A percentile compares a stretch with the other conserved stretches of the same genome.
These are phyloP conservation scores for Chlorokybus atmophyticus DNA, from an alignment of 139 green algal genomes.

Conservation along the genomic window DNA sequence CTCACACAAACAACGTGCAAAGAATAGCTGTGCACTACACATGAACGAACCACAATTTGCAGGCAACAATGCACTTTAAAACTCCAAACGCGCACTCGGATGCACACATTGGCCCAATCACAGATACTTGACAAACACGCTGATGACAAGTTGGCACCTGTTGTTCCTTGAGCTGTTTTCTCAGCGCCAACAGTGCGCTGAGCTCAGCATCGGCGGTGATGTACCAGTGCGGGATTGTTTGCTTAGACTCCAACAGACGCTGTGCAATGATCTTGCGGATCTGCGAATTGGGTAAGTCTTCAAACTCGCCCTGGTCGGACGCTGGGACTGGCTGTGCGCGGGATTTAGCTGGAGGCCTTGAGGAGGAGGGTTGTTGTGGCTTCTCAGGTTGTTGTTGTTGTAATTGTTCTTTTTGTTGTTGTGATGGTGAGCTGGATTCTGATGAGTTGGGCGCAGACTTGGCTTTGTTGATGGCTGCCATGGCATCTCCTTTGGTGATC, in stretches of 20 bases:
- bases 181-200: constrained; percentile 5
- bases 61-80: background rate
- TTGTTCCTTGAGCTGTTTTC: background rate
- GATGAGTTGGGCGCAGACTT: too few relatives aligned
- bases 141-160: constrained; percentile 2
- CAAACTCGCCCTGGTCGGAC: background rate
- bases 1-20: constrained; percentile 28
- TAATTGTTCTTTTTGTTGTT: too few relatives aligned
- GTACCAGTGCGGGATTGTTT: constrained; percentile 80
- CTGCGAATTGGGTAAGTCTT: constrained; percentile 53
- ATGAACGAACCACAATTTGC: background rate
- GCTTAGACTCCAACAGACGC: constrained; percentile 78
- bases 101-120: background rate
- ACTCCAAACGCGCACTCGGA: too few relatives aligned
- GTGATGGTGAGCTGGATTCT: too few relatives aligned
- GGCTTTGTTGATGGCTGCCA: too few relatives aligned
- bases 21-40: background rate
- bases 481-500: too few relatives aligned
- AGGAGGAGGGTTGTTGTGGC: too few relatives aligned
- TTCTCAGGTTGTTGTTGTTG: too few relatives aligned
- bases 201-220: constrained; percentile 46
- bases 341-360: too few relatives aligned
- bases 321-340: too few relatives aligned
- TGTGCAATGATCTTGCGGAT: constrained; percentile 76
- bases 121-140: constrained; percentile 5